Conservation (phyloP, 163 green algal species). For the Coccomyxa subellipsoidea region DNA sequence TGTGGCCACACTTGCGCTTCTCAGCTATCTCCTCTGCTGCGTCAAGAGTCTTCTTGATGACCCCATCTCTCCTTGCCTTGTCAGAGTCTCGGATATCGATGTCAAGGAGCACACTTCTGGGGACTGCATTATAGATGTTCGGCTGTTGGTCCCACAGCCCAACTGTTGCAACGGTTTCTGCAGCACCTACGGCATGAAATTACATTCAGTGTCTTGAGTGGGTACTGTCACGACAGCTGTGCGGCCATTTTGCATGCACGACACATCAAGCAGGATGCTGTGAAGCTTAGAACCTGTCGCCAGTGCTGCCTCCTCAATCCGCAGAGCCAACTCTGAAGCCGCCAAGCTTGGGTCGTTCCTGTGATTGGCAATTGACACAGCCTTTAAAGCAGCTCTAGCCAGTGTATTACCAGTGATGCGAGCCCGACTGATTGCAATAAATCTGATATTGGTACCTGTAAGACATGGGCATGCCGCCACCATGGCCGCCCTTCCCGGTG, state of each 20-base stretch:
- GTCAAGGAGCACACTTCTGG: constrained; percentile 13
- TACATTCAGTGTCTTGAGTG: too few relatives aligned
- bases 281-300: too few relatives aligned
- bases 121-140: constrained; percentile 74
- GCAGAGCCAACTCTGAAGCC: constrained; percentile 82
- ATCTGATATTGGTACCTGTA: constrained; percentile 32
- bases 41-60: constrained; percentile 49
- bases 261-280: too few relatives aligned
- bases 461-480: constrained; percentile 76
- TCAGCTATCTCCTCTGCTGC: constrained; percentile 60
- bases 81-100: constrained; percentile 88
- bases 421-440: too few relatives aligned
- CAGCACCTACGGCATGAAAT: constrained; percentile 19
- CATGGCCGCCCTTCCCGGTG: constrained; percentile 78
- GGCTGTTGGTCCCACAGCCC: constrained; percentile 73
- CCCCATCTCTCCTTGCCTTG: constrained; percentile 57
- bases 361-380: not conserved
- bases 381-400: too few relatives aligned
- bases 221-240: too few relatives aligned
- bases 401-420: too few relatives aligned
- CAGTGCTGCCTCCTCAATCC: constrained; percentile 69
- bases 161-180: constrained; percentile 36
- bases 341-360: constrained; percentile 75
- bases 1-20: constrained; percentile 47
- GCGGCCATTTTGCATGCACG: too few relatives aligned